Conservation (phyloP, 2,329 filamentous ascomycete genomes). For the Cucurbitaria berberidis region DNA sequence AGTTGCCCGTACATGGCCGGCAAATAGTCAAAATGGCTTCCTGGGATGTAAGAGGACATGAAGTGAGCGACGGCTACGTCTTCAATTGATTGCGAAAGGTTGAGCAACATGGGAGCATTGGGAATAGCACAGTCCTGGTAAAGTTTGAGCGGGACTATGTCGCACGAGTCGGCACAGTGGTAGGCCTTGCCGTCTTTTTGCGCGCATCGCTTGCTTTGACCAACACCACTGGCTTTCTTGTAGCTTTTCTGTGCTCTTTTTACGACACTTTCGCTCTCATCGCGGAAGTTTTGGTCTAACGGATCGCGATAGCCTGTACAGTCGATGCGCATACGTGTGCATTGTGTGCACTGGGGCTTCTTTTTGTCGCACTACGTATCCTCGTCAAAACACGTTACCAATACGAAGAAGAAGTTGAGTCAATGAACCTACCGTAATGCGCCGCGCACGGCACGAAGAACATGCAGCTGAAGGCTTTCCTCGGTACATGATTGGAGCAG, state of each 20-base stretch:
- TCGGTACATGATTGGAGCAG: neutral
- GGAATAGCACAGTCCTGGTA: neutral
- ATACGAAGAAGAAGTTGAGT: neutral
- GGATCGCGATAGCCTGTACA: constrained; percentile 25
- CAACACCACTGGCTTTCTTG: neutral
- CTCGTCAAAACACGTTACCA: neutral
- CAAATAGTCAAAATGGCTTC: constrained; percentile 27
- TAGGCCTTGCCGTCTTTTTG: neutral
- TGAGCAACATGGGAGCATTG: neutral
- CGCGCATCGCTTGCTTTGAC: neutral
- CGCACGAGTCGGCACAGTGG: neutral
- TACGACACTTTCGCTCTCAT: constrained; percentile 17
- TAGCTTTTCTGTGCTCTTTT: constrained; percentile 17
- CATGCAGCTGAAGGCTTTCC: constrained; percentile 18
- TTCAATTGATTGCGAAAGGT: constrained; percentile 1
- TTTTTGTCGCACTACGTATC: constrained; percentile 16
- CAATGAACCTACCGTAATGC: constrained; percentile 15
- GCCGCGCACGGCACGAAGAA: constrained; percentile 13
- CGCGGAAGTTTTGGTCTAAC: constrained; percentile 18
- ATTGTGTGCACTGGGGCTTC: constrained; percentile 18
- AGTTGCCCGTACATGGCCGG: constrained; percentile 5
- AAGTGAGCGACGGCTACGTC: constrained; percentile 16
- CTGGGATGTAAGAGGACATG: constrained; percentile 23
- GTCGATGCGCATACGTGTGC: constrained; percentile 13
- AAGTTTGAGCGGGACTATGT: neutral